Conservation (phyloP, 2,329 filamentous ascomycete genomes). For the Verticillium klebahnii region DNA sequence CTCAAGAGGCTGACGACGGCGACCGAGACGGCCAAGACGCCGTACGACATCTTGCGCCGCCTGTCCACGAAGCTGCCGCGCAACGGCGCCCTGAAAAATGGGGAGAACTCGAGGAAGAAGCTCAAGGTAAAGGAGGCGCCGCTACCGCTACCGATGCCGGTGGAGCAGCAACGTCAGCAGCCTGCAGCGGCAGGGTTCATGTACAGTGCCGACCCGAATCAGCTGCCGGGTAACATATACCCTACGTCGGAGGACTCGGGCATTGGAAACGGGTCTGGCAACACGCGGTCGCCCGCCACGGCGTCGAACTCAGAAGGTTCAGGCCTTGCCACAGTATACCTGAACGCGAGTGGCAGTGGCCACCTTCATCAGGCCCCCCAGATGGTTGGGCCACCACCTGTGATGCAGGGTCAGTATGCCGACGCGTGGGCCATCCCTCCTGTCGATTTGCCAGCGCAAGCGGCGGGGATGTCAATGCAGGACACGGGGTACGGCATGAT, state of each 20-base stretch:
- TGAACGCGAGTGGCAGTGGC: background rate
- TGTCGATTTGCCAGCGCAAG: background rate
- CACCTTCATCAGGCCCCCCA: background rate
- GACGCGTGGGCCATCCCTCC: slow-evolving; percentile 1
- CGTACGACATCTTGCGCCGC: slow-evolving; percentile 23
- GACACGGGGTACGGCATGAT: slow-evolving; percentile 19
- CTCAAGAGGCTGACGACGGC: slow-evolving; percentile 24
- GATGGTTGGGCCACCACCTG: background rate
- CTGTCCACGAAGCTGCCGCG: background rate
- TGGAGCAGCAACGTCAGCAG: background rate
- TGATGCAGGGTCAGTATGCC: slow-evolving; percentile 1
- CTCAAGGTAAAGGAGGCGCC: slow-evolving; percentile 3
- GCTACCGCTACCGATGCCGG: background rate
- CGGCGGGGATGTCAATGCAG: slow-evolving; percentile 1
- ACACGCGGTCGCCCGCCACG: background rate
- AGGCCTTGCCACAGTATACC: background rate
- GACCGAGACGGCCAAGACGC: slow-evolving; percentile 25
- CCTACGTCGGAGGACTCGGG: background rate
- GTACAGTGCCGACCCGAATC: slow-evolving; percentile 6
- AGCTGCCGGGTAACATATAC: background rate
- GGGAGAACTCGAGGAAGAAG: slow-evolving; percentile 8
- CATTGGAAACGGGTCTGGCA: background rate
- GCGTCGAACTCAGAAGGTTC: background rate
- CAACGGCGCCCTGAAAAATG: background rate
- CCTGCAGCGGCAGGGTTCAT: background rate